These are phyloP conservation scores for Orychophragmus violaceus DNA, from an alignment of 345 rosid genomes.

Conservation along the genomic window DNA sequence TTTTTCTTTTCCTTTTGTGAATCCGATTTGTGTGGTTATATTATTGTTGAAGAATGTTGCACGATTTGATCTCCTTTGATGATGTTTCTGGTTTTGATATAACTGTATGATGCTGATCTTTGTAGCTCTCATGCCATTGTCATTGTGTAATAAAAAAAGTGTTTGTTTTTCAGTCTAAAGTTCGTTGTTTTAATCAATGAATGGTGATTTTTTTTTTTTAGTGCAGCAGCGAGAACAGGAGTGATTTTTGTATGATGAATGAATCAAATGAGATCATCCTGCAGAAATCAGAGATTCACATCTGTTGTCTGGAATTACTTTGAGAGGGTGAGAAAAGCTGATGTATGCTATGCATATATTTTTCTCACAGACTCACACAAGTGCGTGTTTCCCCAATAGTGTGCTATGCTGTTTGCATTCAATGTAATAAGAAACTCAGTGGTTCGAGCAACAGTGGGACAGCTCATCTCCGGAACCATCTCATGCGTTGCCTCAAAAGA, in stretches of 20 bases:
- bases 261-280: constrained; percentile 45
- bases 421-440: constrained; percentile 87
- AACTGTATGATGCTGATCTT: constrained; percentile 4
- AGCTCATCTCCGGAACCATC: constrained; percentile 90
- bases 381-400: too few species aligned
- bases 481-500: constrained; percentile 85
- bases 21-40: not conserved
- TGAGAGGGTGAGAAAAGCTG: constrained; percentile 83
- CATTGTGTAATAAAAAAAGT: not conserved
- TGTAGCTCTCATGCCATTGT: not conserved
- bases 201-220: not conserved
- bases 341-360: constrained; percentile 86
- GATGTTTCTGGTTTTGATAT: not conserved
- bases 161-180: not conserved
- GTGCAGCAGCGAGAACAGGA: not conserved
- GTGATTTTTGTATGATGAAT: constrained; percentile 56
- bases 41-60: constrained; percentile 7
- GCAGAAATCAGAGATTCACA: constrained; percentile 82
- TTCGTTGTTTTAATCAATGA: constrained; percentile 28
- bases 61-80: constrained; percentile 13
- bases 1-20: not conserved
- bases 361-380: too few species aligned
- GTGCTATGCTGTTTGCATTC: constrained; percentile 83
- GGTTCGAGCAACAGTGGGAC: constrained; percentile 98
- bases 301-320: constrained; percentile 98